phyloP scores from a whole-genome alignment of 2,329 filamentous ascomycete genomes.

The Aciculosporium take region DNA sequence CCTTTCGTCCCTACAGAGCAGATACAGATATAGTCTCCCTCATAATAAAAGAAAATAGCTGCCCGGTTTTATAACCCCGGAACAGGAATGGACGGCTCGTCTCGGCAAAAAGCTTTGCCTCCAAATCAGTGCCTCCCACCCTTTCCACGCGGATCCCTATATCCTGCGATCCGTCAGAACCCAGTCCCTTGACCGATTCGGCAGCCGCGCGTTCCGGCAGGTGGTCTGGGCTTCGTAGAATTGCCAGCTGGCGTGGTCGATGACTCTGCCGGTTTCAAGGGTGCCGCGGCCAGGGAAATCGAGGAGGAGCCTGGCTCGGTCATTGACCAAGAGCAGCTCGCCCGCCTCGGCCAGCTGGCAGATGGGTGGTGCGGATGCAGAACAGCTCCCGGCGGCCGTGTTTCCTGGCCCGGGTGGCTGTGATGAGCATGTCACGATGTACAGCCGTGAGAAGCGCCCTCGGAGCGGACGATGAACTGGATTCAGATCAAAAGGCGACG shows the following conservation, averaged over 20 bases:
- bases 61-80: background rate
- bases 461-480: conserved; percentile 44
- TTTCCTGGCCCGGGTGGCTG: conserved; percentile 45
- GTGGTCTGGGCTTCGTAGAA: conserved; percentile 40
- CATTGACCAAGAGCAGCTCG: conserved; percentile 33
- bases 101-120: conserved; percentile 31
- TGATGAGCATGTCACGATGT: conserved; percentile 46
- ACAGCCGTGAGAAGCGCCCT: conserved; percentile 39
- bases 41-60: background rate
- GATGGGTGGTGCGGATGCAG: conserved; percentile 16
- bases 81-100: conserved; percentile 34
- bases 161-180: conserved; percentile 33
- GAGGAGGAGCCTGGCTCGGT: conserved; percentile 43
- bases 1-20: conserved; percentile 34
- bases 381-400: conserved; percentile 31
- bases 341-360: conserved; percentile 38
- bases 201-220: conserved; percentile 38
- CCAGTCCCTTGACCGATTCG: conserved; percentile 41
- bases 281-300: conserved; percentile 45
- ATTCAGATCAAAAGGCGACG: conserved; percentile 42
- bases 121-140: conserved; percentile 29
- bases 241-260: conserved; percentile 47
- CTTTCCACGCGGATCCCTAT: conserved; percentile 42
- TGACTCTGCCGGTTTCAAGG: conserved; percentile 37
- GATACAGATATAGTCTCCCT: background rate